These are phyloP conservation scores for Cymodocea nodosa DNA, from an alignment of 116 monocot genomes.

Conservation along the genomic window DNA sequence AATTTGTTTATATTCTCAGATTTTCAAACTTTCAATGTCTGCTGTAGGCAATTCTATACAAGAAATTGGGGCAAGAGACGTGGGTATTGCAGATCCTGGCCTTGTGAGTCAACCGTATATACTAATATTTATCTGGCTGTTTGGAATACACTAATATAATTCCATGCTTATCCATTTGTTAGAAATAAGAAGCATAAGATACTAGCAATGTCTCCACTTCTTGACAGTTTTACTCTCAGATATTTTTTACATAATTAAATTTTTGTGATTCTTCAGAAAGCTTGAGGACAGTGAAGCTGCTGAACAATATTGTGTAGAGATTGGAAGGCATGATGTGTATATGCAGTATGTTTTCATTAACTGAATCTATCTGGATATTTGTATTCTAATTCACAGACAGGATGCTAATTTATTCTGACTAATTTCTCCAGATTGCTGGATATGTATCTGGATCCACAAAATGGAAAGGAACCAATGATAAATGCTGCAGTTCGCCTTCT, in stretches of 20 bases:
- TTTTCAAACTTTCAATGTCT: not conserved
- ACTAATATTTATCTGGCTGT: not conserved
- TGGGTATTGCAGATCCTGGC: conserved; percentile 90
- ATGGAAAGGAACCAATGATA: conserved; percentile 95
- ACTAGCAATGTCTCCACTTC: too few relatives aligned
- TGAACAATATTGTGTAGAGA: conserved; percentile 95
- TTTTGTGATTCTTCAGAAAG: conserved; percentile 41
- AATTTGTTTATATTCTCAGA: not conserved
- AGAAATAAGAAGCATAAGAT: too few relatives aligned
- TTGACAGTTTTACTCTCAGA: too few relatives aligned
- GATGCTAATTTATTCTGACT: conserved; percentile 2
- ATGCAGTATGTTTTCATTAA: conserved; percentile 56
- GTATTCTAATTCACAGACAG: not conserved
- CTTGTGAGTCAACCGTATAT: conserved; percentile 43
- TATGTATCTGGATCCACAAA: conserved; percentile 88
- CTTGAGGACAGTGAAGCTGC: conserved; percentile 97
- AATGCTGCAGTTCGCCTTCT: conserved; percentile 90
- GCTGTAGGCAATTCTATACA: conserved; percentile 78
- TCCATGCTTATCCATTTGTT: too few relatives aligned
- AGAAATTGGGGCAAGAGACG: conserved; percentile 88
- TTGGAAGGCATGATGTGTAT: conserved; percentile 92
- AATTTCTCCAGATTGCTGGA: conserved; percentile 53
- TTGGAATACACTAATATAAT: too few relatives aligned
- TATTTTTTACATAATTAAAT: not conserved
- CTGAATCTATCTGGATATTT: not conserved